Conservation (phyloP, 2,329 filamentous ascomycete genomes). For the Aspergillus sp. region DNA sequence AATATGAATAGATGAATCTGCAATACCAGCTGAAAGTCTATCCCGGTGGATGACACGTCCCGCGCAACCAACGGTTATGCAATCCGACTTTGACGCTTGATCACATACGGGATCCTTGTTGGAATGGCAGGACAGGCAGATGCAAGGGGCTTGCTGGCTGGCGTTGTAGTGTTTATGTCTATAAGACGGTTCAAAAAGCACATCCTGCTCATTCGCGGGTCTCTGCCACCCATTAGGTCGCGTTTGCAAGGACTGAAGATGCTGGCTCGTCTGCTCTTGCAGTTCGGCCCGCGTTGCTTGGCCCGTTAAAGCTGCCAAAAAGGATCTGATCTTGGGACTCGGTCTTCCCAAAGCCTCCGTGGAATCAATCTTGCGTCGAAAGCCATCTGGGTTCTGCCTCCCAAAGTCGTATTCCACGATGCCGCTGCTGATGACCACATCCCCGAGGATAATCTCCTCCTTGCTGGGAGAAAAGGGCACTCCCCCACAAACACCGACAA, state of each 20-base stretch:
- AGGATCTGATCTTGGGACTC: not conserved
- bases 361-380: not conserved
- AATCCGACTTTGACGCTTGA: no score
- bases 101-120: no score
- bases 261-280: not conserved
- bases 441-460: not conserved
- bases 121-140: not conserved
- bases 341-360: not conserved
- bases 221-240: not conserved
- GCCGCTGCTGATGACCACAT: not conserved
- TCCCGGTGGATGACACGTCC: not conserved
- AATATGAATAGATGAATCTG: not conserved
- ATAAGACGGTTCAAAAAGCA: not conserved
- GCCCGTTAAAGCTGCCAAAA: not conserved
- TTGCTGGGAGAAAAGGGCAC: not conserved
- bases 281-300: not conserved
- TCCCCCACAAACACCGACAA: constrained; percentile 1
- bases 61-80: no score
- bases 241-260: not conserved
- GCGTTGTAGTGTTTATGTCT: not conserved
- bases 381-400: not conserved
- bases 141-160: no score
- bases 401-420: constrained; percentile 7
- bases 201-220: not conserved
- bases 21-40: not conserved